Percentiles rank a stretch among this genome's conserved stretches.
phyloP scores from a whole-genome alignment of 345 rosid genomes.

The Lagerstroemia speciosa region DNA sequence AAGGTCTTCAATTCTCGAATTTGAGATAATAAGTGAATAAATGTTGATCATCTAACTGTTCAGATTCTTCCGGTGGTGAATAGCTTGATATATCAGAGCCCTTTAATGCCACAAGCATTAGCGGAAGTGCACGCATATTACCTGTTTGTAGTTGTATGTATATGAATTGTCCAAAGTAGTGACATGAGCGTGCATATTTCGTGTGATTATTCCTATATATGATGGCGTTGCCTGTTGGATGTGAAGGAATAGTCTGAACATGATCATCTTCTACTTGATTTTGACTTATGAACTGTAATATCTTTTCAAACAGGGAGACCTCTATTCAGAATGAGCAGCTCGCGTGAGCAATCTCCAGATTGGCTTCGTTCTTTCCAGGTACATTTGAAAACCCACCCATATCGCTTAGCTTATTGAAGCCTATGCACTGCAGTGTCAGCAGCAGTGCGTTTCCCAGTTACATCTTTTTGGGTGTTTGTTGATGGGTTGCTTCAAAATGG shows the following conservation, averaged over 20 bases:
- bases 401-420: not conserved
- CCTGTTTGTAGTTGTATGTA: not conserved
- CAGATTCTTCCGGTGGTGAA: not conserved
- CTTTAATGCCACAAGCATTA: not conserved
- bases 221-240: not conserved
- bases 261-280: not conserved
- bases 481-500: not conserved
- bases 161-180: not conserved
- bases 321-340: constrained; percentile 38
- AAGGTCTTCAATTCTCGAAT: not conserved
- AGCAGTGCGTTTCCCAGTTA: not conserved
- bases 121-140: not conserved
- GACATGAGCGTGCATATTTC: not conserved
- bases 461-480: not conserved
- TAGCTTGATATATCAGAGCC: not conserved
- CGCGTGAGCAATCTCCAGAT: constrained; percentile 73
- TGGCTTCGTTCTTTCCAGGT: constrained; percentile 77
- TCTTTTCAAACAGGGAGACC: not conserved
- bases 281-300: not conserved
- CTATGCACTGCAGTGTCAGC: not conserved
- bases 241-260: not conserved
- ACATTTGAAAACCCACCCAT: not conserved
- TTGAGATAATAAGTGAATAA: not conserved
- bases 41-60: not conserved
- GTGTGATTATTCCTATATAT: not conserved